These are phyloP conservation scores for Dothideomycetes sp. DNA, from an alignment of 2,329 filamentous ascomycete species.

Conservation along the genomic window DNA sequence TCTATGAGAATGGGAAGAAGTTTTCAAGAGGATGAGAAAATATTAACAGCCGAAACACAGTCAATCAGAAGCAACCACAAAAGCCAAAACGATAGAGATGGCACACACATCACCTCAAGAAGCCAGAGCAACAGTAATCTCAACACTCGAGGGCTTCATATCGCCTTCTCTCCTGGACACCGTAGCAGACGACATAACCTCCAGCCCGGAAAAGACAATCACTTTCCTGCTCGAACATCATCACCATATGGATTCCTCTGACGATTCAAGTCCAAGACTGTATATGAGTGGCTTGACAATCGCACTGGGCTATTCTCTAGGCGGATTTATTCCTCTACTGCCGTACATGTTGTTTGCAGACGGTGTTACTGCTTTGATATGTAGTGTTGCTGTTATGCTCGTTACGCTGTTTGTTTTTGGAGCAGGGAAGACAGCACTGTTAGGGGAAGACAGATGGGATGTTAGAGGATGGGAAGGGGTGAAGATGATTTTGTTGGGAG, in stretches of 20 bases:
- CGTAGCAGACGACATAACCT: conserved; percentile 1
- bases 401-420: conserved; percentile 55
- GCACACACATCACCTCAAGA: conserved; percentile 6
- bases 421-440: conserved; percentile 53
- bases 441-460: conserved; percentile 29
- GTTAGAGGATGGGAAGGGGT: conserved; percentile 32
- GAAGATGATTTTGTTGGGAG: conserved; percentile 57
- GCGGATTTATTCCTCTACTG: conserved; percentile 60
- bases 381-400: conserved; percentile 53
- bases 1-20: not conserved
- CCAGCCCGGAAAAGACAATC: conserved; percentile 1
- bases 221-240: conserved; percentile 27
- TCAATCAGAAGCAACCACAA: conserved; percentile 37
- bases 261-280: conserved; percentile 32
- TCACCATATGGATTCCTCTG: conserved; percentile 35
- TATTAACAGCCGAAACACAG: conserved; percentile 2
- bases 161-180: conserved; percentile 2
- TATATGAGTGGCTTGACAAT: conserved; percentile 54
- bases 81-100: conserved; percentile 30
- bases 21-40: not conserved
- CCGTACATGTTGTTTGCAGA: conserved; percentile 54
- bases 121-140: conserved; percentile 1
- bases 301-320: conserved; percentile 59
- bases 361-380: conserved; percentile 44
- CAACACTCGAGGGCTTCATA: conserved; percentile 4